phyloP scores from a whole-genome alignment of 2,329 filamentous ascomycete genomes.

The Madurella fahalii region DNA sequence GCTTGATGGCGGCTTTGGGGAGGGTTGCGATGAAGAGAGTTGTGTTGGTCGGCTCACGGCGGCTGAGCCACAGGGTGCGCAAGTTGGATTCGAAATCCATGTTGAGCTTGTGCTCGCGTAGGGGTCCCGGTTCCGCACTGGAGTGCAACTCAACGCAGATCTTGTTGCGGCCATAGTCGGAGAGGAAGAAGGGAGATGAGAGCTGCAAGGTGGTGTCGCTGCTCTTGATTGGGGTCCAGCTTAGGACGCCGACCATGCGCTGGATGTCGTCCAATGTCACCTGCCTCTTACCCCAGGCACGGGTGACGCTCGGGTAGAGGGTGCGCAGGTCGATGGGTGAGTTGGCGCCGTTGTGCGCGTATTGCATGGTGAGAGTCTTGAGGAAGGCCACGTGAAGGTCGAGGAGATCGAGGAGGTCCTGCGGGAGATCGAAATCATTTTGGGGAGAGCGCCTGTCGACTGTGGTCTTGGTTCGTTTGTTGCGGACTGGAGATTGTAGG shows the following conservation, averaged over 20 bases:
- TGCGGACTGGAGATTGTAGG: constrained; percentile 33
- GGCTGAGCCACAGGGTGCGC: constrained; percentile 39
- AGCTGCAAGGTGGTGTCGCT: constrained; percentile 6
- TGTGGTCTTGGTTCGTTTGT: constrained; percentile 35
- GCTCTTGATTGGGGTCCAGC: constrained; percentile 35
- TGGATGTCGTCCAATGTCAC: constrained; percentile 64
- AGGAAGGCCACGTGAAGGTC: constrained; percentile 64
- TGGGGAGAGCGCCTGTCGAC: constrained; percentile 36
- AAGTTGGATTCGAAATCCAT: constrained; percentile 52
- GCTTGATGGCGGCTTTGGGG: constrained; percentile 50
- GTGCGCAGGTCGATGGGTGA: constrained; percentile 60
- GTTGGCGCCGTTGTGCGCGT: constrained; percentile 62
- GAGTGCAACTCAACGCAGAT: constrained; percentile 54
- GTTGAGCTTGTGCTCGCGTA: constrained; percentile 52
- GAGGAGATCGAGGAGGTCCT: constrained; percentile 56
- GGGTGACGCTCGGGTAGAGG: constrained; percentile 59
- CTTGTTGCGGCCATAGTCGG: constrained; percentile 42
- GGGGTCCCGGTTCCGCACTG: constrained; percentile 33
- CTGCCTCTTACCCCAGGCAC: constrained; percentile 67
- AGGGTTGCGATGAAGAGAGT: constrained; percentile 53
- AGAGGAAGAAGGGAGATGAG: constrained; percentile 38
- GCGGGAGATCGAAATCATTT: constrained; percentile 40
- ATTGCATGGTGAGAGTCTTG: constrained; percentile 63
- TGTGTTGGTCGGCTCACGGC: constrained; percentile 26
- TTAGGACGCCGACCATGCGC: constrained; percentile 61